Percentiles rank a stretch among this genome's conserved stretches.
Evolutionary conservation across 495 filamentous ascomycete species (phyloP).

Genomic region (Penicillium paxilli): DNA sequence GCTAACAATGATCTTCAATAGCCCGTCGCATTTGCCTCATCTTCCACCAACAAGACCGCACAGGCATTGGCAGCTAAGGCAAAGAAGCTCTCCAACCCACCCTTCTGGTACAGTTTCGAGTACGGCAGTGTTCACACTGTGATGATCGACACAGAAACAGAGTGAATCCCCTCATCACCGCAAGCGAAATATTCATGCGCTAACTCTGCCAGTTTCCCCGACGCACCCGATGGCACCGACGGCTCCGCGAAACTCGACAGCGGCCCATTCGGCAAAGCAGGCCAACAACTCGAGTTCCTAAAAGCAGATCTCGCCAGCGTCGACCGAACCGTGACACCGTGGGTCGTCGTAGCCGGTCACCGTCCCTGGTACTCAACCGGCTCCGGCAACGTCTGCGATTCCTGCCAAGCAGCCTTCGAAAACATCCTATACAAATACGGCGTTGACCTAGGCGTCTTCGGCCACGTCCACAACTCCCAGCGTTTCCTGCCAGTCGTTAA

Average conservation of each 20-base stretch:
- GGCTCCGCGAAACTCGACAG: constrained; percentile 47
- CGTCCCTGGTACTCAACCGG: constrained; percentile 58
- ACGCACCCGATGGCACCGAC: constrained; percentile 42
- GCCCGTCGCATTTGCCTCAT: constrained; percentile 46
- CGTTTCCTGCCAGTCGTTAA: constrained; percentile 45
- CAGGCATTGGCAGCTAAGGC: constrained; percentile 49
- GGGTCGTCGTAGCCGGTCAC: constrained; percentile 61
- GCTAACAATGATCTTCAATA: no score
- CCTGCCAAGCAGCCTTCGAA: constrained; percentile 61
- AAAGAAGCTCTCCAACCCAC: constrained; percentile 50
- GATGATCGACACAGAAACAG: constrained; percentile 60
- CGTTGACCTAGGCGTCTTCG: constrained; percentile 61
- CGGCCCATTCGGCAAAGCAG: constrained; percentile 49
- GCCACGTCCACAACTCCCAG: constrained; percentile 62
- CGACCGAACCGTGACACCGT: constrained; percentile 53
- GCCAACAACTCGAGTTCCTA: constrained; percentile 43
- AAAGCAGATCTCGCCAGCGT: constrained; percentile 48
- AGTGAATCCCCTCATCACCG: constrained; percentile 12
- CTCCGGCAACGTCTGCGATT: constrained; percentile 38
- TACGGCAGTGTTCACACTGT: constrained; percentile 59
- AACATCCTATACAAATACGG: constrained; percentile 57
- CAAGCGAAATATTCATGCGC: no score
- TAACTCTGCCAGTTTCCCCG: constrained; percentile 23
- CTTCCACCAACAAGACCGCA: constrained; percentile 46
- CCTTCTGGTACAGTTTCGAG: constrained; percentile 67